A percentile compares a stretch with the other conserved stretches of the same genome.
These are phyloP conservation scores for Byssothecium circinans DNA, from an alignment of 2,329 filamentous ascomycete genomes.

Conservation along the genomic window DNA sequence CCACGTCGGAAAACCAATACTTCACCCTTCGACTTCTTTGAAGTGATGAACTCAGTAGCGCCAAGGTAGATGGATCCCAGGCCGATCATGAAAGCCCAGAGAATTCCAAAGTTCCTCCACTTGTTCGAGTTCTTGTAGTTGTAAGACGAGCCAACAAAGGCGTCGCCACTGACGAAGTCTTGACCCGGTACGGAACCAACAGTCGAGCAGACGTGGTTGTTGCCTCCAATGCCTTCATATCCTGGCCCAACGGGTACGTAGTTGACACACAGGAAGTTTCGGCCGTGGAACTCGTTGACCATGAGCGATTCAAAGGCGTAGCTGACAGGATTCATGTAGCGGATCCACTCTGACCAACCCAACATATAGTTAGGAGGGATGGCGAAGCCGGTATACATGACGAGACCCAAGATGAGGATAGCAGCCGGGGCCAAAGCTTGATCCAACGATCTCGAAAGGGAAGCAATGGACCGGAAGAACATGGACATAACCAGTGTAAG, in stretches of 20 bases:
- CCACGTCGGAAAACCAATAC: slow-evolving; percentile 54
- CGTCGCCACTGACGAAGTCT: slow-evolving; percentile 43
- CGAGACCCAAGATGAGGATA: slow-evolving; percentile 64
- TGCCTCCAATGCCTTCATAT: slow-evolving; percentile 41
- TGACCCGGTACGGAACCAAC: slow-evolving; percentile 47
- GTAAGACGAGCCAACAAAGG: slow-evolving; percentile 40
- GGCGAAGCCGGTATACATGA: slow-evolving; percentile 69
- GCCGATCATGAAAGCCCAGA: slow-evolving; percentile 49
- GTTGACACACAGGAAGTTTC: slow-evolving; percentile 57
- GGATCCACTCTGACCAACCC: slow-evolving; percentile 80
- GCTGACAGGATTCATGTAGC: slow-evolving; percentile 75
- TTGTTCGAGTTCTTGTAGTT: slow-evolving; percentile 43
- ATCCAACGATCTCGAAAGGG: slow-evolving; percentile 67
- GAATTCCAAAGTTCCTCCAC: slow-evolving; percentile 53
- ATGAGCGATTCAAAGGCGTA: slow-evolving; percentile 82
- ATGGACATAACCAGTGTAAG: slow-evolving; percentile 80
- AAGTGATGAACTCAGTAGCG: slow-evolving; percentile 51
- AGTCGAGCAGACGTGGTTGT: slow-evolving; percentile 44
- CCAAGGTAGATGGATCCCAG: slow-evolving; percentile 48
- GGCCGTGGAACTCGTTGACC: slow-evolving; percentile 77
- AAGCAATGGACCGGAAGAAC: slow-evolving; percentile 82
- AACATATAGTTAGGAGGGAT: slow-evolving; percentile 66
- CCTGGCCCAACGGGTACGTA: slow-evolving; percentile 48
- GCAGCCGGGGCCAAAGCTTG: slow-evolving; percentile 61
- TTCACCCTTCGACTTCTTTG: slow-evolving; percentile 56